Base-by-base conservation (phyloP, 768 basidiomycete species). In the Lentinula lateritia region DNA sequence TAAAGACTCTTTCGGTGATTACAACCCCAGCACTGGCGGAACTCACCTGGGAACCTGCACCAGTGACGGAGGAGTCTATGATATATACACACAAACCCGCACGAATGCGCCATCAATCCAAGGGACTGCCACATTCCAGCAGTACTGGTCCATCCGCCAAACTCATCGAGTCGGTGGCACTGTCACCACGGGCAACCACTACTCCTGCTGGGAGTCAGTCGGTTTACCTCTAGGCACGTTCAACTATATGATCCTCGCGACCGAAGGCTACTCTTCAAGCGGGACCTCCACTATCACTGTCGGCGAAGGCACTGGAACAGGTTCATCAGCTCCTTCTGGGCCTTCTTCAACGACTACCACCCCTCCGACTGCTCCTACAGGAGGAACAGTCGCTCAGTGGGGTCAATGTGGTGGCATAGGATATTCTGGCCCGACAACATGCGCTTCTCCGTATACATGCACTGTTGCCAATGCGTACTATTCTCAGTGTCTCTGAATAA, bases 221-320 rank as follows among this genome's bases (percentile, higher is more conserved):
- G 79, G 79, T 13, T 68, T 81, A 73, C 65, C 63, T 23, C 62
- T 80, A 62, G 79, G 78, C 13, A 66, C 72, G 32, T 72, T 73
- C 70, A 72, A 75, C 65, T 80, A 80, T 68, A 78, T 80, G 73
- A 79, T 81, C 58, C 67, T 80, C 57, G 79, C 80, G 23, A 77
- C 78, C 10, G 80, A 81, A 63, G 78, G 78, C 3, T 78, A 78
- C 68, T 64, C 72, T 63, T 76, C 75, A 67, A 77, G 72, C 41
- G 78, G 78, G 13, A 61, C 46, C 28, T 36, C 63, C 1, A 52
- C 50, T 41, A 61, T 63, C 38, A 63, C 63, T 0, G 63, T 48
- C 4, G 53, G 53, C 6, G 6, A 36, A 38, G 36, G 53, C 36
- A 38, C 36, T 54, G 53, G 53, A 7, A 54, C 53, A 5, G 35